phyloP scores from a whole-genome alignment of 2,329 filamentous ascomycete species.

The Pestalotiopsis fici region DNA sequence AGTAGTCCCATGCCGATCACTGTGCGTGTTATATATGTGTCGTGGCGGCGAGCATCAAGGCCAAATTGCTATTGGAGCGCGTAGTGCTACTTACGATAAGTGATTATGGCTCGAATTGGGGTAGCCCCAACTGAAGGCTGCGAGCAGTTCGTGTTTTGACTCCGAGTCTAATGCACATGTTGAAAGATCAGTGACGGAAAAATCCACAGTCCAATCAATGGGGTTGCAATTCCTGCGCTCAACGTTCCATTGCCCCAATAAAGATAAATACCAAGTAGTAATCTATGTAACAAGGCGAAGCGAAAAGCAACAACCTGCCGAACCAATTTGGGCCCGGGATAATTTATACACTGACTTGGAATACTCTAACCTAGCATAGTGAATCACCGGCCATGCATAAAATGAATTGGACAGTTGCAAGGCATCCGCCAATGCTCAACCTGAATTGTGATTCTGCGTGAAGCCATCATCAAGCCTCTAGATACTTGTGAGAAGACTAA shows the following conservation, averaged over 20 bases:
- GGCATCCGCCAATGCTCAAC: no score
- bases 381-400: no score
- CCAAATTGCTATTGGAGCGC: neutral
- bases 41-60: neutral
- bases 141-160: neutral
- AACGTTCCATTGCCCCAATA: neutral
- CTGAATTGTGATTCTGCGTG: no score
- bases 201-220: neutral
- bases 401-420: no score
- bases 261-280: neutral
- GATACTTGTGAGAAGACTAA: no score
- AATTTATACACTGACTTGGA: no score
- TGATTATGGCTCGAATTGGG: neutral
- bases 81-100: neutral
- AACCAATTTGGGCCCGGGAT: neutral
- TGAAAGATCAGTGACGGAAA: neutral
- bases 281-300: neutral
- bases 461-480: no score
- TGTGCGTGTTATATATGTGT: neutral
- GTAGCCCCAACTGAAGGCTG: neutral
- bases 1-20: neutral
- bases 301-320: neutral
- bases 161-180: neutral
- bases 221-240: neutral
- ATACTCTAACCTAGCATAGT: no score